Percentiles rank a stretch among this genome's conserved stretches.
phyloP scores from a whole-genome alignment of 306 rosid species.

The Glycine tomentella region DNA sequence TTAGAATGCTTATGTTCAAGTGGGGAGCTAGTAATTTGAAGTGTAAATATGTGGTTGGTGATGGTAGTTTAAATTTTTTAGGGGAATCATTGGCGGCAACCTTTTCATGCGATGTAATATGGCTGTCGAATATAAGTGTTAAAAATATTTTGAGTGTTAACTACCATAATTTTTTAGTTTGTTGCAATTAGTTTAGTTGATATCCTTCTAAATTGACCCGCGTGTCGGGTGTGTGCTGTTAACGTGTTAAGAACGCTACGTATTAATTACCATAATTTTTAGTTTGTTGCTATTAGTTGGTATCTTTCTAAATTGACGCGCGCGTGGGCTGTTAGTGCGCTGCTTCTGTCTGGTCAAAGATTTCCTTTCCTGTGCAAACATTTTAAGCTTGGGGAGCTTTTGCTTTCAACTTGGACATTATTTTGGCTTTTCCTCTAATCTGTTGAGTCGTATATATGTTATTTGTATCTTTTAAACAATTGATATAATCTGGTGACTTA shows the following conservation, averaged over 20 bases:
- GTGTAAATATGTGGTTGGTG: conserved; percentile 33
- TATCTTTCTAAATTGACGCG: no score
- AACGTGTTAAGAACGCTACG: no score
- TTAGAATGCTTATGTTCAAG: conserved; percentile 44
- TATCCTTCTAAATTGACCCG: conserved; percentile 27
- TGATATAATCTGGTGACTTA: conserved; percentile 24
- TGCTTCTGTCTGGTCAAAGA: background rate
- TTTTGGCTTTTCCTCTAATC: conserved; percentile 15
- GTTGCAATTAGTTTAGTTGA: conserved; percentile 23
- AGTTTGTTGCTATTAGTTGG: no score
- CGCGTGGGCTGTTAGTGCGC: conserved; percentile 11
- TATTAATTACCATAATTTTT: no score
- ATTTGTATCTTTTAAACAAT: background rate
- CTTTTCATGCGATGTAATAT: conserved; percentile 46
- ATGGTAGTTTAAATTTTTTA: conserved; percentile 45
- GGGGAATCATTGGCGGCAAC: conserved; percentile 62
- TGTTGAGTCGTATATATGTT: background rate
- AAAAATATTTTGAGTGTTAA: conserved; percentile 22
- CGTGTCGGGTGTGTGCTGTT: conserved; percentile 7
- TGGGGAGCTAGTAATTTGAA: conserved; percentile 50
- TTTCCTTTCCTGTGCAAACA: conserved; percentile 38
- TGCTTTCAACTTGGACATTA: conserved; percentile 18
- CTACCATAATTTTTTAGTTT: conserved; percentile 19
- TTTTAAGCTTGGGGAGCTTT: background rate
- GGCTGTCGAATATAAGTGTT: conserved; percentile 41